Conservation (phyloP, 2,329 filamentous ascomycete genomes). For the Pseudocercospora fijiensis region DNA sequence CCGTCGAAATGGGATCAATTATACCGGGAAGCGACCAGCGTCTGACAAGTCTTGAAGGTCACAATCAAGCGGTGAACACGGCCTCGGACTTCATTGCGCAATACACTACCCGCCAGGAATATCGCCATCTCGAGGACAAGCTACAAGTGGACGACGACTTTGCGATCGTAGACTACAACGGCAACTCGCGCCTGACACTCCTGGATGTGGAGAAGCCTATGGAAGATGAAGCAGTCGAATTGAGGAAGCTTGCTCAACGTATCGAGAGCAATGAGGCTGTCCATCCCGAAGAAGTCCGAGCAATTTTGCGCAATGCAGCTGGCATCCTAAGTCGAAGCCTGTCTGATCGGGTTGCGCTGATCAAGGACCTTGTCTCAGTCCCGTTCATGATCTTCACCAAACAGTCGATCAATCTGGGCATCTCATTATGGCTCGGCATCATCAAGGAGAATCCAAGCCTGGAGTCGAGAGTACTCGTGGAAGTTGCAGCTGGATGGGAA, state of each 20-base stretch:
- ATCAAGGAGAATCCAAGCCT: slow-evolving; percentile 93
- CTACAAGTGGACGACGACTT: slow-evolving; percentile 31
- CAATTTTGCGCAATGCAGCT: slow-evolving; percentile 79
- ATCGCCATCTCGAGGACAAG: slow-evolving; percentile 72
- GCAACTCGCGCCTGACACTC: slow-evolving; percentile 16
- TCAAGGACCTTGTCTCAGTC: slow-evolving; percentile 85
- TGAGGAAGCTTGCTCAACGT: slow-evolving; percentile 71
- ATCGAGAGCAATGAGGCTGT: slow-evolving; percentile 68
- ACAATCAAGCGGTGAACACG: slow-evolving; percentile 73
- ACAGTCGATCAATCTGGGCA: slow-evolving; percentile 90
- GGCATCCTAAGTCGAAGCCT: slow-evolving; percentile 78
- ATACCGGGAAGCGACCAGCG: slow-evolving; percentile 86
- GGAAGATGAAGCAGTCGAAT: slow-evolving; percentile 52
- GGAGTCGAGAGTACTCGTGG: slow-evolving; percentile 79
- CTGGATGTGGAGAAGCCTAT: slow-evolving; percentile 27
- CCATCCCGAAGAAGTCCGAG: slow-evolving; percentile 71
- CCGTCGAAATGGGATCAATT: slow-evolving; percentile 82
- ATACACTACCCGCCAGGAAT: slow-evolving; percentile 95
- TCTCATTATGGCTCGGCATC: slow-evolving; percentile 93
- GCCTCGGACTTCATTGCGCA: slow-evolving; percentile 95
- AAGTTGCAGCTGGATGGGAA: slow-evolving; percentile 91
- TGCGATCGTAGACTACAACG: slow-evolving; percentile 35
- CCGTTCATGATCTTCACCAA: slow-evolving; percentile 93
- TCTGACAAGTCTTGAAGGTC: slow-evolving; percentile 70
- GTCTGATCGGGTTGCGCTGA: slow-evolving; percentile 72